phyloP scores from a whole-genome alignment of 2,329 filamentous ascomycete genomes.

The Nothophaeocryptopus gaeumannii region DNA sequence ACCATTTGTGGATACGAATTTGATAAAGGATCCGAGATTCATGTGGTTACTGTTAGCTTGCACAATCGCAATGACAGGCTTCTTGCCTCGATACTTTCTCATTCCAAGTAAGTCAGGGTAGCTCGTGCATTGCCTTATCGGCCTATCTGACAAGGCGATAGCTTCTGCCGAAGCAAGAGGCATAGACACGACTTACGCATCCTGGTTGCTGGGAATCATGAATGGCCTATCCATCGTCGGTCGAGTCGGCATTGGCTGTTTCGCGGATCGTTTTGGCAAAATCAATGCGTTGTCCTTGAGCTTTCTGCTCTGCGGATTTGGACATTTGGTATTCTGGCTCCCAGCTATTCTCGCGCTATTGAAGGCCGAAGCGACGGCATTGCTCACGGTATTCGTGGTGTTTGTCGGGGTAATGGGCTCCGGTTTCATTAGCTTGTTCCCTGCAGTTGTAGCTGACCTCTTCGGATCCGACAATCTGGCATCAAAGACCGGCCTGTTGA shows the following conservation, averaged over 20 bases:
- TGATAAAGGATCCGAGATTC: conserved; percentile 3
- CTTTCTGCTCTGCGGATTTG: conserved; percentile 4
- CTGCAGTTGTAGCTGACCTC: conserved; percentile 6
- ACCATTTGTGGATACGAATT: background rate
- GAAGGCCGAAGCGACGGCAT: background rate
- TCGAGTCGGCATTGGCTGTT: conserved; percentile 2
- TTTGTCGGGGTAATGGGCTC: conserved; percentile 2
- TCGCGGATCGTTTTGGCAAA: conserved; percentile 6
- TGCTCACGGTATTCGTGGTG: conserved; percentile 7
- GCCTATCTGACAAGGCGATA: too few relatives aligned
- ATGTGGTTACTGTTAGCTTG: conserved; percentile 7
- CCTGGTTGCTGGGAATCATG: conserved; percentile 10
- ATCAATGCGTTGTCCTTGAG: background rate
- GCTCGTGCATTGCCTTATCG: too few relatives aligned
- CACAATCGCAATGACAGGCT: conserved; percentile 4
- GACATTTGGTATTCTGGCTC: conserved; percentile 6
- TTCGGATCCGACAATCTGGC: conserved; percentile 7
- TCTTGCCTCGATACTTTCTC: conserved; percentile 9
- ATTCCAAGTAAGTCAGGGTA: background rate
- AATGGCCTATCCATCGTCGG: conserved; percentile 5
- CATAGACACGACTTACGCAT: conserved; percentile 5
- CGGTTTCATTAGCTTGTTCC: conserved; percentile 7
- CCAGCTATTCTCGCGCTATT: background rate
- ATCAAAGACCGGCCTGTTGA: conserved; percentile 5
- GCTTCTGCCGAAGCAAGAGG: conserved; percentile 2